Conservation (phyloP, 106 monocot genomes). For the Dioscorea dumetorum region DNA sequence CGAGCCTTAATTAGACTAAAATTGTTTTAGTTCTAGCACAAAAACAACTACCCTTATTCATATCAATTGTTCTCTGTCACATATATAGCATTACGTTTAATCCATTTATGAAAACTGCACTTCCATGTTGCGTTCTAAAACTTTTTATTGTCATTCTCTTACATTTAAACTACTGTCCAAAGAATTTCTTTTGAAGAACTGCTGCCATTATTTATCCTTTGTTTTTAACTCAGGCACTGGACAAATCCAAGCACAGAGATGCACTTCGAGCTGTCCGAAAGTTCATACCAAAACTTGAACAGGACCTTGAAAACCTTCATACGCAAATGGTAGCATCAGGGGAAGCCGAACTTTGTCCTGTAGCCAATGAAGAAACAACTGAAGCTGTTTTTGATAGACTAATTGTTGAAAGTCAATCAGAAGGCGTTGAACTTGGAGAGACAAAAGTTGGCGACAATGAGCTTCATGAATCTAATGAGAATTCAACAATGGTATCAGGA, state of each 20-base stretch:
- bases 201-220: not conserved
- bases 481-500: conserved; percentile 19
- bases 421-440: conserved; percentile 13
- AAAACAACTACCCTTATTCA: too few species aligned
- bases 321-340: conserved; percentile 28
- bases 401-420: not conserved
- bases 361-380: conserved; percentile 9
- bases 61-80: too few species aligned
- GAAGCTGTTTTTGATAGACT: conserved; percentile 4
- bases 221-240: conserved; percentile 56
- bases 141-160: too few species aligned
- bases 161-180: too few species aligned
- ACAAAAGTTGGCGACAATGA: conserved; percentile 5
- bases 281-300: conserved; percentile 75
- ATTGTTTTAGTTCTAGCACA: too few species aligned
- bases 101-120: too few species aligned
- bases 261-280: conserved; percentile 51
- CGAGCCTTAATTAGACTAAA: too few species aligned
- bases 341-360: conserved; percentile 4
- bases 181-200: too few species aligned
- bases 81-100: too few species aligned
- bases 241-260: conserved; percentile 94
- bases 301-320: conserved; percentile 65
- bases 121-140: too few species aligned
- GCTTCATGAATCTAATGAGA: conserved; percentile 11